Evolutionary conservation across 257 asterid species (phyloP).

Genomic region (Ballota nigra): DNA sequence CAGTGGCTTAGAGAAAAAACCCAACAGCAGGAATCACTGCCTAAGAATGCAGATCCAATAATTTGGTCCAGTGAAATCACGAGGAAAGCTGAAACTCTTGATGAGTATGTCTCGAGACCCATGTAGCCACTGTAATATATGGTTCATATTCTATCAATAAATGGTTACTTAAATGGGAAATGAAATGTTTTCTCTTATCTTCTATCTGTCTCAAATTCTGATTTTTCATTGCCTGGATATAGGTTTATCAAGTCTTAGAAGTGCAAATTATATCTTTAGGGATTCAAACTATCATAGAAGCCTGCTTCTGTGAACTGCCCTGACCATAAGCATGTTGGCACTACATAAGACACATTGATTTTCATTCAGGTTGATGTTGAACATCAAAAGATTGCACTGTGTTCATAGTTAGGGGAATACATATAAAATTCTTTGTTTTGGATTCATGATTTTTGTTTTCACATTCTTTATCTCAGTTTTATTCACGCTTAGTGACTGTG

Average conservation of each 20-base stretch:
- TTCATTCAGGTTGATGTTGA: background rate
- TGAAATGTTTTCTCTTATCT: background rate
- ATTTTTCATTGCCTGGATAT: background rate
- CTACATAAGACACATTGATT: background rate
- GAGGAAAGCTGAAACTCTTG: conserved; percentile 60
- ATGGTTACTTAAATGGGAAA: background rate
- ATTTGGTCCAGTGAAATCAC: conserved; percentile 72
- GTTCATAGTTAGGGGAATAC: background rate
- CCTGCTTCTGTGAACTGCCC: background rate
- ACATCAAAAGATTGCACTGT: background rate
- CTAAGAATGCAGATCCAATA: conserved; percentile 79
- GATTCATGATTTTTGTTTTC: background rate
- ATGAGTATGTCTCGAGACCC: conserved; percentile 54
- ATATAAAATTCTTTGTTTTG: background rate
- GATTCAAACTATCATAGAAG: background rate
- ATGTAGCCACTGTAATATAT: conserved; percentile 10
- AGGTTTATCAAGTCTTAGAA: background rate
- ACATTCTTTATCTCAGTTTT: conserved; percentile 1
- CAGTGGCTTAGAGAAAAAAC: conserved; percentile 75
- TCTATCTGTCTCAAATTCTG: background rate
- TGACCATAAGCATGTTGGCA: background rate
- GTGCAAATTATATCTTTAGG: background rate
- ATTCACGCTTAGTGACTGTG: conserved; percentile 13
- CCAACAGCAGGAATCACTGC: conserved; percentile 75
- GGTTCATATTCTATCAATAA: conserved; percentile 5